A percentile compares a stretch with the other conserved stretches of the same genome.
phyloP scores from a whole-genome alignment of 345 rosid species.

The Brassica cretica region DNA sequence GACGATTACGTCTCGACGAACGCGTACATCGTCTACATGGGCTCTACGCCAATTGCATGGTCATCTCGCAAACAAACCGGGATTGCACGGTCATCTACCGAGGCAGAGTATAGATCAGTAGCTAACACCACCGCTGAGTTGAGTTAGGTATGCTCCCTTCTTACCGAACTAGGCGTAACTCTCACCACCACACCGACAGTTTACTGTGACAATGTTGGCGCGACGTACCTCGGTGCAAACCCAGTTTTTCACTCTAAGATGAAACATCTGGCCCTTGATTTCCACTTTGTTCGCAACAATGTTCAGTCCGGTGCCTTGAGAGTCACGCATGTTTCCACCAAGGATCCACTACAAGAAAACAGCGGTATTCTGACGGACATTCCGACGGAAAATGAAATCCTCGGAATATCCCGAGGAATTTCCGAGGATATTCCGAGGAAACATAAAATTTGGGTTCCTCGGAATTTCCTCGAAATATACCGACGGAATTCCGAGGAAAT shows the following conservation, averaged over 20 bases:
- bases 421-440: too few relatives aligned
- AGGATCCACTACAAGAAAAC: too few relatives aligned
- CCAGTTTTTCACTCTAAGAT: background rate
- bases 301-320: too few relatives aligned
- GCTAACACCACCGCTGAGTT: background rate
- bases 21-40: background rate
- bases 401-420: too few relatives aligned
- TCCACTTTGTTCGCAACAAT: background rate
- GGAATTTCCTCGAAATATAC: too few relatives aligned
- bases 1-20: background rate
- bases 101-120: background rate
- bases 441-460: too few relatives aligned
- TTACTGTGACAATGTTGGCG: background rate
- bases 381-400: too few relatives aligned
- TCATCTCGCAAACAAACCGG: background rate
- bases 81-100: background rate
- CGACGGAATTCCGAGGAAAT: too few relatives aligned
- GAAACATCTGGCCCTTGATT: background rate
- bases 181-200: background rate
- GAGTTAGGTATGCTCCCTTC: background rate
- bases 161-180: background rate
- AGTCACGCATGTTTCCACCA: too few relatives aligned
- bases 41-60: background rate
- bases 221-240: background rate
- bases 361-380: too few relatives aligned